A percentile compares a stretch with the other conserved stretches of the same genome.
These are phyloP conservation scores for Rhodotorula kratochvilovae DNA, from an alignment of 768 basidiomycete genomes.

Conservation along the genomic window DNA sequence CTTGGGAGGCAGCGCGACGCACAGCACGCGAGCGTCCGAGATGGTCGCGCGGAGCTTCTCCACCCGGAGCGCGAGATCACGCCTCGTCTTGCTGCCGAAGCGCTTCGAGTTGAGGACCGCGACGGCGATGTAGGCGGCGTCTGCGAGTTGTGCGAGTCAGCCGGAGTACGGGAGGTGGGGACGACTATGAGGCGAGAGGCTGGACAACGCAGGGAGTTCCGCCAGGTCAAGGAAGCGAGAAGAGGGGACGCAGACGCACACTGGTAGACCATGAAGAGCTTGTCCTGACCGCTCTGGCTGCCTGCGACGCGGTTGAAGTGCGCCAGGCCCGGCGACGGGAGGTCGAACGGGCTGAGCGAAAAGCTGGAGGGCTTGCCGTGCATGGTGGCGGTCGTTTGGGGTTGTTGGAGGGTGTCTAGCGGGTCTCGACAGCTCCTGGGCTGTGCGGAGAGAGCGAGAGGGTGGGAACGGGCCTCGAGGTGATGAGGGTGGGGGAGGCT, in stretches of 20 bases:
- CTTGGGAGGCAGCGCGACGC: background rate
- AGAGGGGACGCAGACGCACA: background rate
- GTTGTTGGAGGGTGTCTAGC: background rate
- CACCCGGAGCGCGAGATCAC: conserved; percentile 25
- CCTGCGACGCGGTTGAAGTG: conserved; percentile 30
- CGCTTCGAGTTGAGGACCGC: conserved; percentile 19
- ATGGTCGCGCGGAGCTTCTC: conserved; percentile 34
- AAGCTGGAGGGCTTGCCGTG: conserved; percentile 2
- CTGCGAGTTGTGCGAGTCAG: background rate
- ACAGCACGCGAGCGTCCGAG: conserved; percentile 35
- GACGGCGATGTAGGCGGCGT: conserved; percentile 18
- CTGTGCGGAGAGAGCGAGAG: too few species aligned
- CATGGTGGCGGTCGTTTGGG: background rate
- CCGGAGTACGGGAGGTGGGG: background rate
- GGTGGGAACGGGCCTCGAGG: too few species aligned
- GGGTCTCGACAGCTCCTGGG: background rate
- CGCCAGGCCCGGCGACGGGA: conserved; percentile 10
- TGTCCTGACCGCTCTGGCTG: conserved; percentile 34
- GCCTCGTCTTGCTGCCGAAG: conserved; percentile 19
- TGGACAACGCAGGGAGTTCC: background rate
- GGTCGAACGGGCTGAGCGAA: conserved; percentile 30
- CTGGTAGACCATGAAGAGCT: conserved; percentile 38
- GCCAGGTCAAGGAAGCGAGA: background rate
- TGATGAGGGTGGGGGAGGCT: too few species aligned
- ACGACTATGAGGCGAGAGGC: background rate